Evolutionary conservation across 2,329 filamentous ascomycete genomes (phyloP).

Genomic region (Exophiala sp.): DNA sequence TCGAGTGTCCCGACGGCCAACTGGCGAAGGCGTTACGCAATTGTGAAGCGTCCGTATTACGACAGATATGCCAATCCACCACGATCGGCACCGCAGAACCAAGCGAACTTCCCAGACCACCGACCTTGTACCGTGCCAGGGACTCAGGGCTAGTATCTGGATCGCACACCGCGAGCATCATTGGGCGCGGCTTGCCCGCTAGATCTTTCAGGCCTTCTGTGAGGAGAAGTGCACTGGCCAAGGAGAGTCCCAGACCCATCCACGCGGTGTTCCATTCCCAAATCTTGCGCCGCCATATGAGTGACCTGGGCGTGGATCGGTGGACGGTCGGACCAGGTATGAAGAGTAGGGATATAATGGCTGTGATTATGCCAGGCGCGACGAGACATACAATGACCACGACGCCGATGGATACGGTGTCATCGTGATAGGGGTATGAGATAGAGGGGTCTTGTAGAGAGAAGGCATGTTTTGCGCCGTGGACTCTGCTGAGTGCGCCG

Average conservation of each 20-base stretch:
- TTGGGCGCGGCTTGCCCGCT: slow-evolving; percentile 62
- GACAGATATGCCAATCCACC: slow-evolving; percentile 75
- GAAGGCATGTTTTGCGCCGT: slow-evolving; percentile 53
- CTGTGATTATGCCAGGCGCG: slow-evolving; percentile 65
- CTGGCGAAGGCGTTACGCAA: slow-evolving; percentile 80
- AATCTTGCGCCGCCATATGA: slow-evolving; percentile 75
- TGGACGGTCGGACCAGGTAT: slow-evolving; percentile 70
- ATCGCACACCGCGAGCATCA: slow-evolving; percentile 66
- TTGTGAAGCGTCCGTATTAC: slow-evolving; percentile 56
- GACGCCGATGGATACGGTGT: slow-evolving; percentile 67
- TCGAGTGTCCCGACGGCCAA: slow-evolving; percentile 75
- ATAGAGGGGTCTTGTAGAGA: slow-evolving; percentile 71
- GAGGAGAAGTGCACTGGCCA: slow-evolving; percentile 71
- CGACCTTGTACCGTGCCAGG: slow-evolving; percentile 58
- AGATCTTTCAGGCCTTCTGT: slow-evolving; percentile 81
- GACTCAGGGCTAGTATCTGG: slow-evolving; percentile 62
- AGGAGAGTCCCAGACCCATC: slow-evolving; percentile 73
- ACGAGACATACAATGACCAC: slow-evolving; percentile 62
- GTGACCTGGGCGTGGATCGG: slow-evolving; percentile 57
- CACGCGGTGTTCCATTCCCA: slow-evolving; percentile 88
- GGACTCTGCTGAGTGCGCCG: slow-evolving; percentile 55
- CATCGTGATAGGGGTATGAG: slow-evolving; percentile 69
- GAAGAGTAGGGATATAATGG: slow-evolving; percentile 63
- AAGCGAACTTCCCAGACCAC: slow-evolving; percentile 50
- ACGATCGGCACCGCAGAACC: slow-evolving; percentile 60